Conservation (phyloP, 768 basidiomycete genomes). For the Sarcodon aspratus region DNA sequence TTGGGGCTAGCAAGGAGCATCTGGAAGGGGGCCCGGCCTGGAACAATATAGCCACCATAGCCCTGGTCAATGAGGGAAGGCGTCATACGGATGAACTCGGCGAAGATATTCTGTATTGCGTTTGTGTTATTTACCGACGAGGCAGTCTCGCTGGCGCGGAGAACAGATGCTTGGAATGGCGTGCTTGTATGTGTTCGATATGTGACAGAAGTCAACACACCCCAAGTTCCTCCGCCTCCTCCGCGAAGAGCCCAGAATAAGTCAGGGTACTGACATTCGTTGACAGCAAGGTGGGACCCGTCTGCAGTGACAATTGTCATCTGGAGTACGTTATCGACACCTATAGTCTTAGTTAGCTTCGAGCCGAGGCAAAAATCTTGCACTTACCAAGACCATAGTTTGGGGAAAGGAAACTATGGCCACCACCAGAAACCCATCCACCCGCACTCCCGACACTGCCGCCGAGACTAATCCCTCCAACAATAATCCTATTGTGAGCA, state of each 20-base stretch:
- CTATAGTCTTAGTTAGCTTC: conserved; percentile 10
- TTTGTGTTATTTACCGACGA: not conserved
- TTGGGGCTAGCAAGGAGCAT: conserved; percentile 22
- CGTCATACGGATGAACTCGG: conserved; percentile 23
- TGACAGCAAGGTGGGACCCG: conserved; percentile 27
- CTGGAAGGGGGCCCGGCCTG: conserved; percentile 7
- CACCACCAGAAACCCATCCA: conserved; percentile 38
- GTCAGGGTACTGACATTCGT: conserved; percentile 21
- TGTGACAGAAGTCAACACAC: conserved; percentile 35
- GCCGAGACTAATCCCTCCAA: conserved; percentile 28
- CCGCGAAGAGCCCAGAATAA: conserved; percentile 26
- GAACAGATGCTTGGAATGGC: conserved; percentile 19
- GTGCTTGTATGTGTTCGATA: conserved; percentile 29
- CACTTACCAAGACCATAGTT: conserved; percentile 27
- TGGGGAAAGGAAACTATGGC: conserved; percentile 30
- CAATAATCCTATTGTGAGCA: conserved; percentile 25
- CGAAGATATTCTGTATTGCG: conserved; percentile 15
- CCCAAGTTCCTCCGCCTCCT: conserved; percentile 36
- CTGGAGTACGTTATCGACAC: conserved; percentile 36
- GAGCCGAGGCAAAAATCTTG: not conserved
- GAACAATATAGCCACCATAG: conserved; percentile 23
- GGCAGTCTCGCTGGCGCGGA: conserved; percentile 5
- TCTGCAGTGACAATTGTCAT: conserved; percentile 32
- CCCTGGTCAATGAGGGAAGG: conserved; percentile 27
- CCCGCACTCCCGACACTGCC: conserved; percentile 36